Base-by-base conservation (phyloP, 140 eudicot genomes). In the Bidens hawaiensis region DNA sequence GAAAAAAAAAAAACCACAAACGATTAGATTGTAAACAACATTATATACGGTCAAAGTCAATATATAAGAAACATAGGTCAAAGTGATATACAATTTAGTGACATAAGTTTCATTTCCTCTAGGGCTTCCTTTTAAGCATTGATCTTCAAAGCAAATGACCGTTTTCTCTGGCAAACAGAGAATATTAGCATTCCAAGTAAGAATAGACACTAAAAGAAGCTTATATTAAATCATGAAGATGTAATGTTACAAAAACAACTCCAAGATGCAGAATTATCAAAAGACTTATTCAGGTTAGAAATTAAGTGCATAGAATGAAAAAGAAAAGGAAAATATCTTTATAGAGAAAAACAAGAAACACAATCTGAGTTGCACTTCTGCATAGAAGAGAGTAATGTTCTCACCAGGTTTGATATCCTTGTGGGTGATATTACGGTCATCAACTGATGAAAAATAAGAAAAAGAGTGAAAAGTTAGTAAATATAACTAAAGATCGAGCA, bases 371-470 rank as follows among this genome's bases (percentile, higher is more conserved):
- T 68, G 71, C 64, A 59, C 58, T 45, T n/a, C 7, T 40, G 27
- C 27, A 15, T 17, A 52, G 45, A 24, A 67, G 56, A 11, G n/a
- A 10, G 11, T 34, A 9, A 53, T 64, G 42, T 59, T 31, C 96
- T 90, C 72, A 87, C 97, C 97, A 80, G 97, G 97, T 76, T 90
- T 90, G 50, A 90, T 82, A 84, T 87, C 97, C 67, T 96, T 82
- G 72, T 90, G 97, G 60, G 97, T 87, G 70, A 90, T 78, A 65
- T 87, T 84, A 40, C 94, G 94, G 59, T 84, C 88, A 49, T 90
- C 82, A 90, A 74, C 96, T 90, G 72, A 52, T 30, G 38, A 69
- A 40, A 69, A 40, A 69, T 3, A 59, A 22, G 15, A 3, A 76
- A 45, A 69, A 54, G 33, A 62, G 30, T 30, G 6, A 30, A 30